Base-by-base conservation (phyloP, 2,329 filamentous ascomycete genomes). In the Chrysoporthe austroafricana region DNA sequence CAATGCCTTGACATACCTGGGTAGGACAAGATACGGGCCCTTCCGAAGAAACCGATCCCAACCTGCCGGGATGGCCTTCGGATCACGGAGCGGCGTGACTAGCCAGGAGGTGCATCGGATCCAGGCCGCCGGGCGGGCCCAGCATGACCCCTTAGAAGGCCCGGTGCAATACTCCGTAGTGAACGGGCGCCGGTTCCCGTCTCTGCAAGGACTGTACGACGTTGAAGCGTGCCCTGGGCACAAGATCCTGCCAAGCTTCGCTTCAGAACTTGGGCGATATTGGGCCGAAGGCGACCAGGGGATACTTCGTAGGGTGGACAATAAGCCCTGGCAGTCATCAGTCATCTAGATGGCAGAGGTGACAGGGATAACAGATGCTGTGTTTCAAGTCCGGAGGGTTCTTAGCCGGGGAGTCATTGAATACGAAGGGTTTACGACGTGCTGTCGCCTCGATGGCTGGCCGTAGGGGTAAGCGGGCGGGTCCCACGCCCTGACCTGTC, bases 1-100 rank as follows among this genome's bases (percentile, higher is more conserved):
- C 54, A 39, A 5, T 39, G 54, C 34, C 26, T 39, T 39, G 18
- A 57, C 34, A 36, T 63, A 63, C 64, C 44, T 44, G 42, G 21
- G 26, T 46, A 42, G 39, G 16, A 46, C 48, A 56, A 52, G 7
- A 18, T 62, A n/a, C 26, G 64, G 48, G 26, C 44, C 57, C 26
- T 21, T 14, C 13, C 32, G 5, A 32, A 54, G 11, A 26, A 16
- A 14, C 2, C 26, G 16, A 26, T 54, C 50, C 26, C 50, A 13
- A 54, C 26, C 4, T 54, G 26, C 3, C 21, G 11, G 26, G 14
- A 54, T 2, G 32, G 50, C 4, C 26, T 54, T 2, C 36, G 36
- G 50, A 54, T 21, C 16, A 34, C 46, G 8, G 18, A 48, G 44
- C 46, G 21, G 18, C 36, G 36, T 9, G 36, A 39, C 36, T 26